phyloP scores from a whole-genome alignment of 768 basidiomycete genomes.

The Suillus alpinus region DNA sequence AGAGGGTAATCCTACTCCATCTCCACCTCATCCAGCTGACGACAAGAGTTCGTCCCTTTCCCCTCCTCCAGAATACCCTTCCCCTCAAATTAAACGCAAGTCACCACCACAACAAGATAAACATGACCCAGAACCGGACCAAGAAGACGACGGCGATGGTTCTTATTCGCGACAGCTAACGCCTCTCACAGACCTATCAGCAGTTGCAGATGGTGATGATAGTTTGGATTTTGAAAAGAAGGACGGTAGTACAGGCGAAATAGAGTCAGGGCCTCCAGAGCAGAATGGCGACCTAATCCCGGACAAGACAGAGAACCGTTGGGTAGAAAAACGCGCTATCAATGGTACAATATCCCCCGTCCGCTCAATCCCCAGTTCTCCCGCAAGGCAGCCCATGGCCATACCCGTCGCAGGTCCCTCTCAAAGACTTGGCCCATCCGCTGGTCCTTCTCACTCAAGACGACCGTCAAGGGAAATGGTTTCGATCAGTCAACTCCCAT shows the following conservation, averaged over 20 bases:
- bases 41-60: conserved; percentile 59
- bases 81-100: conserved; percentile 30
- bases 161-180: conserved; percentile 57
- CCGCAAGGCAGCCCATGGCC: background rate
- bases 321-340: conserved; percentile 17
- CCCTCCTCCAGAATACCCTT: conserved; percentile 47
- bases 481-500: conserved; percentile 26
- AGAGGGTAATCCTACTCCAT: conserved; percentile 13
- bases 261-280: conserved; percentile 31
- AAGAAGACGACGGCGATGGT: conserved; percentile 39
- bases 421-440: conserved; percentile 14
- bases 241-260: conserved; percentile 17
- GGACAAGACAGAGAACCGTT: conserved; percentile 6
- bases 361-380: conserved; percentile 10
- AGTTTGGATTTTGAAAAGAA: conserved; percentile 20
- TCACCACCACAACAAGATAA: conserved; percentile 15
- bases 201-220: conserved; percentile 59
- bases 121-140: conserved; percentile 27
- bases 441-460: conserved; percentile 27
- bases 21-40: conserved; percentile 18
- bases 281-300: conserved; percentile 16
- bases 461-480: conserved; percentile 24
- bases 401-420: conserved; percentile 19
- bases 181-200: conserved; percentile 75
- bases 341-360: conserved; percentile 21